Evolutionary conservation across 2,329 filamentous ascomycete species (phyloP).

Genomic region (Aspergillus hortae): DNA sequence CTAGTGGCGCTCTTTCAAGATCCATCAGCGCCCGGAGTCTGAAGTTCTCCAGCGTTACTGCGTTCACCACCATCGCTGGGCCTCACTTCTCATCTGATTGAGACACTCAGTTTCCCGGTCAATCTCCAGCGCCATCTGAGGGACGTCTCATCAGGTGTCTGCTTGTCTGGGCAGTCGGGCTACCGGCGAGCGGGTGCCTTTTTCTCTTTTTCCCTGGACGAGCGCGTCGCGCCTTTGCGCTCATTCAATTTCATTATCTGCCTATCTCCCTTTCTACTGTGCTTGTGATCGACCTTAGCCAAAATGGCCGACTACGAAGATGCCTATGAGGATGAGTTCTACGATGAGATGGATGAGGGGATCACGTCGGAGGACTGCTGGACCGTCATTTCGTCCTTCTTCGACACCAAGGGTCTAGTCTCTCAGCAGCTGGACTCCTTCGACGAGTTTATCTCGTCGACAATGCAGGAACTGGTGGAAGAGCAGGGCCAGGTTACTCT

Average conservation of each 20-base stretch:
- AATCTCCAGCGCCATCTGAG: slow-evolving; percentile 1
- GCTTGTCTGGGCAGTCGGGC: slow-evolving; percentile 10
- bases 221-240: slow-evolving; percentile 27
- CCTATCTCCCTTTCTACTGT: slow-evolving; percentile 3
- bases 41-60: slow-evolving; percentile 17
- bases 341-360: slow-evolving; percentile 63
- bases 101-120: slow-evolving; percentile 20
- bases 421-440: slow-evolving; percentile 98
- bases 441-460: slow-evolving; percentile 91
- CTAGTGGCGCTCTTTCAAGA: slow-evolving; percentile 33
- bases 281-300: slow-evolving; percentile 12
- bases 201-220: slow-evolving; percentile 6
- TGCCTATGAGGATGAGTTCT: slow-evolving; percentile 67
- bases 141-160: slow-evolving; percentile 3
- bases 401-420: slow-evolving; percentile 90
- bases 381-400: slow-evolving; percentile 96
- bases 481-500: slow-evolving; percentile 91
- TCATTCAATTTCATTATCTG: slow-evolving; percentile 6
- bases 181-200: slow-evolving; percentile 16
- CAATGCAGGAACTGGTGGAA: slow-evolving; percentile 89
- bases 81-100: slow-evolving; percentile 22
- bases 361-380: slow-evolving; percentile 98
- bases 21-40: slow-evolving; percentile 23
- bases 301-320: slow-evolving; percentile 57
- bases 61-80: slow-evolving; percentile 22